Base-by-base conservation (phyloP, 129 eudicot species). In the Ambrosia trifida region DNA sequence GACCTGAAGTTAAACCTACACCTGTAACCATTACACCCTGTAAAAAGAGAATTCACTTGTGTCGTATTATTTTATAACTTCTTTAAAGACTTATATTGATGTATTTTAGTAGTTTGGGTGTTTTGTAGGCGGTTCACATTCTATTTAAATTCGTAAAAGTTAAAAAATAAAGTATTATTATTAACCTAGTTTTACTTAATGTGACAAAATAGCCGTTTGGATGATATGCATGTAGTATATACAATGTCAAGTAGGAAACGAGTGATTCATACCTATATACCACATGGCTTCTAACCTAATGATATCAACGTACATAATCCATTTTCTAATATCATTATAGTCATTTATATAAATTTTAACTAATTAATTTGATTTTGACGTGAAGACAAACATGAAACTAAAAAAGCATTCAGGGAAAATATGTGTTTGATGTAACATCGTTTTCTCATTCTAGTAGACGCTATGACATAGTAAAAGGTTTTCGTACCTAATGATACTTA, bases 401-500 rank as follows among this genome's bases (percentile, higher is more conserved):
- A 12, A 31, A 19, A 64, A 36, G 3, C 51, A 3, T 73, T 36
- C 49, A 50, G 14, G 12, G 1, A 72, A 72, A 73, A 32, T 40
- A 62, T 49, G 10, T 73, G 5, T 61, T 44, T 46, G 30, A 73
- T 73, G 70, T 62, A 62, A 13, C 13, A n/a, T 49, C 2, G 1
- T 14, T 33, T 63, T n/a, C 10, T 40, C 11, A 30, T 17, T 30
- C 24, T n/a, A 36, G 38, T 33, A 50, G 38, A 35, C 30, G 9
- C 49, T 3, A 19, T 19, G 30, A 36, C 68, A 63, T 62, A 67
- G 62, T 72, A 64, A 36, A 63, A 45, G 50, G 52, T 51, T 50
- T 74, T 43, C 77, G 60, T 44, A 43, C 30, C 7, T 59, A 30
- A 72, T 32, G 41, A 59, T 72, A 59, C 32, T 44, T 38, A 12